Percentiles rank a stretch among this genome's conserved stretches.
These are phyloP conservation scores for Ustilago bromivora DNA, from an alignment of 1,284 basidiomycete species.

Conservation along the genomic window DNA sequence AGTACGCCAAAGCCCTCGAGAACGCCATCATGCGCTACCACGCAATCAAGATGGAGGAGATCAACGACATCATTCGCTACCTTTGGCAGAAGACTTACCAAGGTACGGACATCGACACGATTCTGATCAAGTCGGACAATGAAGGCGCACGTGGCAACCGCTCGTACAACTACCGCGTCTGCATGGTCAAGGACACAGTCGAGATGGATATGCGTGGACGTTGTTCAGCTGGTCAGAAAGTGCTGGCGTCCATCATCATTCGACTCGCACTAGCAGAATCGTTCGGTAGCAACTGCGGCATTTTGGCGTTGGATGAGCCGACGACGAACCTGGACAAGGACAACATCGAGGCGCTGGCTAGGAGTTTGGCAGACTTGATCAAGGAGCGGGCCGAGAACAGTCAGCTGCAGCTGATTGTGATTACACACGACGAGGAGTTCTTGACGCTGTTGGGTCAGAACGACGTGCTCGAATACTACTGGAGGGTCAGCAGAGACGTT, in stretches of 20 bases:
- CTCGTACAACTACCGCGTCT: slow-evolving; percentile 97
- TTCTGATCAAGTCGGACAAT: slow-evolving; percentile 92
- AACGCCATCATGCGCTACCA: slow-evolving; percentile 98
- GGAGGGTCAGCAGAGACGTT: slow-evolving; percentile 63
- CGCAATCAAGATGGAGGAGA: slow-evolving; percentile 98
- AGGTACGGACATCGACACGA: slow-evolving; percentile 98
- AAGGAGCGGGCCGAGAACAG: slow-evolving; percentile 74
- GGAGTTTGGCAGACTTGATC: slow-evolving; percentile 81
- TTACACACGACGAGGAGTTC: slow-evolving; percentile 72
- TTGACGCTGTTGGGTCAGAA: slow-evolving; percentile 59
- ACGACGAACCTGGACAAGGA: slow-evolving; percentile 97
- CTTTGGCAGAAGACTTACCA: slow-evolving; percentile 99
- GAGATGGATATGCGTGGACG: slow-evolving; percentile 99
- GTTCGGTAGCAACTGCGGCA: slow-evolving; percentile 96
- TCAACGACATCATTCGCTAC: slow-evolving; percentile 82
- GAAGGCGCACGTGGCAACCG: slow-evolving; percentile 76
- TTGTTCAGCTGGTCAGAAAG: slow-evolving; percentile 98
- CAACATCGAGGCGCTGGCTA: slow-evolving; percentile 93
- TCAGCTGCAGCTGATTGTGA: slow-evolving; percentile 97
- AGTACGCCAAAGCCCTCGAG: slow-evolving; percentile 94
- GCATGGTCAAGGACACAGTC: slow-evolving; percentile 97
- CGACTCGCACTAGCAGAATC: slow-evolving; percentile 96
- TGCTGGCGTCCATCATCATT: slow-evolving; percentile 98
- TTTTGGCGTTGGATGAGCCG: slow-evolving; percentile 96
- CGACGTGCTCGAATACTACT: slow-evolving; percentile 65